Evolutionary conservation across 2,329 filamentous ascomycete genomes (phyloP).

Genomic region (Penicillium nordicum): DNA sequence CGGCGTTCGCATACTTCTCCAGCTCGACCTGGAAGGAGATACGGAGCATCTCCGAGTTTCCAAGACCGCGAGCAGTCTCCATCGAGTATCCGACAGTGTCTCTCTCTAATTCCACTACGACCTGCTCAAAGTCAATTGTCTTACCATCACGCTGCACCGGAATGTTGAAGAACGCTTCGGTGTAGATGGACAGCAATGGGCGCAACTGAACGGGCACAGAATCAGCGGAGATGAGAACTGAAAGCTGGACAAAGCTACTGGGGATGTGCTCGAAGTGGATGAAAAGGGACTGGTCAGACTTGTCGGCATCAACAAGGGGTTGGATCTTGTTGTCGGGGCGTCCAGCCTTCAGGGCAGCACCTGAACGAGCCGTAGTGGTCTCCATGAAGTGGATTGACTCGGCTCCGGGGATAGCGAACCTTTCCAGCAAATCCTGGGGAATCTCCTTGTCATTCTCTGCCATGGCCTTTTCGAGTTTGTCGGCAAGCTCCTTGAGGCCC

Average conservation of each 20-base stretch:
- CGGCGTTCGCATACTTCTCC: slow-evolving; percentile 77
- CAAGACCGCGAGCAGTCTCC: slow-evolving; percentile 63
- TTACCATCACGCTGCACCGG: slow-evolving; percentile 75
- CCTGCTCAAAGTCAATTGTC: slow-evolving; percentile 80
- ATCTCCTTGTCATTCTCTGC: slow-evolving; percentile 85
- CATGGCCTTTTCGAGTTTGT: slow-evolving; percentile 78
- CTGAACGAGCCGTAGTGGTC: slow-evolving; percentile 78
- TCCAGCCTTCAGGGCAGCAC: slow-evolving; percentile 70
- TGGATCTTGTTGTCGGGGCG: slow-evolving; percentile 67
- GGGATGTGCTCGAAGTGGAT: slow-evolving; percentile 96
- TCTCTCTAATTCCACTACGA: slow-evolving; percentile 84
- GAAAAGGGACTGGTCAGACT: slow-evolving; percentile 68
- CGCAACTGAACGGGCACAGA: slow-evolving; percentile 76
- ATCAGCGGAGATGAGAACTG: slow-evolving; percentile 74
- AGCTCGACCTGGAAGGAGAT: slow-evolving; percentile 83
- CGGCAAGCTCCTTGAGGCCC: slow-evolving; percentile 69
- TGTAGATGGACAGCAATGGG: slow-evolving; percentile 79
- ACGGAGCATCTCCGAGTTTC: slow-evolving; percentile 76
- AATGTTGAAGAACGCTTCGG: slow-evolving; percentile 90
- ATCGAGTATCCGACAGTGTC: slow-evolving; percentile 85
- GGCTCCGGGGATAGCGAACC: slow-evolving; percentile 76
- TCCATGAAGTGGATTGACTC: slow-evolving; percentile 95
- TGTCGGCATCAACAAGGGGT: slow-evolving; percentile 67
- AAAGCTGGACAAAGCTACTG: slow-evolving; percentile 87
- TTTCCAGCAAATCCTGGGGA: slow-evolving; percentile 73